Evolutionary conservation across 345 rosid genomes (phyloP), one percentile per base, ranked within the genome.

Genomic region (thale cress (Arabidopsis thaliana)): DNA sequence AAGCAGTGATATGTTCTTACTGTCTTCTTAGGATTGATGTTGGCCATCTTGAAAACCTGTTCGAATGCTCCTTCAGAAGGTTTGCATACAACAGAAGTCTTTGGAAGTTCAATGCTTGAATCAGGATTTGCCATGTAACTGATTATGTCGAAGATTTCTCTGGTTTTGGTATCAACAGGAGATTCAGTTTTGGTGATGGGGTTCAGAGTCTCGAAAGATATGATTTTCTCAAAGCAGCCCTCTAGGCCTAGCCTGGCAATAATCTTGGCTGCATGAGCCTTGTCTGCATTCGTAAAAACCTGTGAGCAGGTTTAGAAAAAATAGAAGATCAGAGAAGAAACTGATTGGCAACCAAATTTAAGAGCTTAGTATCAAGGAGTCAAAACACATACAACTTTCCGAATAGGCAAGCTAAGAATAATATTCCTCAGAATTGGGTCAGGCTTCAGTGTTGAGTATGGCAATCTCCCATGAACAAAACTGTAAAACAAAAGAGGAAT

Each of bases 261-360:
- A 46, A 84, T 84, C 71, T 83, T 90, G 38, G 82, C 84, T 5
- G 96, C 96, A 69, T 95, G 99, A 58, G 79, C 80, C 71, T 82
- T 70, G 81, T 95, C 99, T 30, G 93, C 97, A 77, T 92, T 95
- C 2, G 99, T 92, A 71, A 95, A 95, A 37, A 89, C 84, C 97
- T 91, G 50, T 42, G 37, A 1, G 13, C 0, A 38, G 33, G 45
- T 25, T 0, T 8, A 32, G 13, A 40, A 14, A 11, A 25, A 44
- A 23, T 25, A 14, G 52, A 63, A 52, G 5, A 68, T 48, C 0
- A 52, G 69, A 38, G 65, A 6, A 7, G 4, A 42, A 37, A 20
- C 16, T 53, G 13, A 13, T 20, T 41, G 20, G 4, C 51, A 33
- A 24, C 23, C 49, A 62, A 22, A 70, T 3, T 1, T 25, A 66